Evolutionary conservation across 2,329 filamentous ascomycete genomes (phyloP).

Genomic region (Sarocladium kiliense): DNA sequence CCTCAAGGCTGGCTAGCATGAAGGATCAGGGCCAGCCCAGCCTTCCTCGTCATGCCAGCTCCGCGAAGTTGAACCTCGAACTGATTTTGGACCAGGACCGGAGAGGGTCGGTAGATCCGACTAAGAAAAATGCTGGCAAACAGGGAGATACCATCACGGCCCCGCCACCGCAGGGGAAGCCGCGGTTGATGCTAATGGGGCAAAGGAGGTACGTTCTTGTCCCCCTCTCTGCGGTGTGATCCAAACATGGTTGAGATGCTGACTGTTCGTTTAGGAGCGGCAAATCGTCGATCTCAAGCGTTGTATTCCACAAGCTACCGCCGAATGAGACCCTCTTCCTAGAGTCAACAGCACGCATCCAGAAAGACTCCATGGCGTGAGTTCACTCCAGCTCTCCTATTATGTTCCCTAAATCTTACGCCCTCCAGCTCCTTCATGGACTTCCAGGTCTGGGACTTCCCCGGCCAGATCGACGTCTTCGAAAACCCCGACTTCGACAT

Average conservation of each 20-base stretch:
- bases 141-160: conserved; percentile 38
- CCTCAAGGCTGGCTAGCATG: background rate
- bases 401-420: conserved; percentile 15
- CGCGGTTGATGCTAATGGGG: conserved; percentile 87
- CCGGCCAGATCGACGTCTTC: conserved; percentile 85
- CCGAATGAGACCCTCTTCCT: conserved; percentile 94
- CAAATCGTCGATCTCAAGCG: conserved; percentile 96
- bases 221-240: background rate
- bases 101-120: conserved; percentile 21
- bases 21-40: background rate
- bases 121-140: conserved; percentile 43
- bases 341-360: conserved; percentile 89
- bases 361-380: conserved; percentile 93
- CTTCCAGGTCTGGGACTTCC: conserved; percentile 97
- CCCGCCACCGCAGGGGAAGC: conserved; percentile 60
- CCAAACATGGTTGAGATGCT: conserved; percentile 1
- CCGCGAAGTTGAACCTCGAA: conserved; percentile 14
- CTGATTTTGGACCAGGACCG: conserved; percentile 12
- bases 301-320: conserved; percentile 98
- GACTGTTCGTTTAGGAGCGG: conserved; percentile 62
- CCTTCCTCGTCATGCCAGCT: background rate
- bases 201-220: conserved; percentile 68
- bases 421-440: conserved; percentile 87
- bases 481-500: conserved; percentile 86
- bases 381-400: conserved; percentile 26